These are phyloP conservation scores for Canavalia gladiata DNA, from an alignment of 306 rosid genomes.

Conservation along the genomic window DNA sequence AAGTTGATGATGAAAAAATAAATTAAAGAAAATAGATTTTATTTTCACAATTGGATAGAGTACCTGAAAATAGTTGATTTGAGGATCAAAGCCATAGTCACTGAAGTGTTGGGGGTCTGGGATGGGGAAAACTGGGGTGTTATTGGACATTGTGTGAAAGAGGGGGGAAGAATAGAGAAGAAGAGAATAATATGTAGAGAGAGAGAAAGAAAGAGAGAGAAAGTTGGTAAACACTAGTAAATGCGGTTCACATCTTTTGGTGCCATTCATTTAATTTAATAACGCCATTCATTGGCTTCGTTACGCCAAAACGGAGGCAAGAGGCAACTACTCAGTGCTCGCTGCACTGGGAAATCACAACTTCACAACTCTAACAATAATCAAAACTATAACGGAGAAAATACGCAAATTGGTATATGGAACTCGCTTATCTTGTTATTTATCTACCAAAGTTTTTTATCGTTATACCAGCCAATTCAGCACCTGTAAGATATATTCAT, in stretches of 20 bases:
- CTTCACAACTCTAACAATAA: too few relatives aligned
- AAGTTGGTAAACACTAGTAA: constrained; percentile 52
- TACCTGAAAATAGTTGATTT: constrained; percentile 91
- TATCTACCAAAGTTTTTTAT: too few relatives aligned
- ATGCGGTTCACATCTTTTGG: constrained; percentile 45
- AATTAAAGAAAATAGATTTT: too few relatives aligned
- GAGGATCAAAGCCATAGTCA: constrained; percentile 98
- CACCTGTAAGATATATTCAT: too few relatives aligned
- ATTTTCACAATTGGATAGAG: too few relatives aligned
- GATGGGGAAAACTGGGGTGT: constrained; percentile 83
- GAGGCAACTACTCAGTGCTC: neutral
- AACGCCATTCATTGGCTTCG: neutral
- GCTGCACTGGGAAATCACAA: neutral
- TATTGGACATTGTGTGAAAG: constrained; percentile 61
- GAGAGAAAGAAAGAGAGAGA: neutral
- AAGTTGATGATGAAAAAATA: neutral
- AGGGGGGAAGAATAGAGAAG: neutral
- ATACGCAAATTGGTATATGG: too few relatives aligned
- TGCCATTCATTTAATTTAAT: neutral
- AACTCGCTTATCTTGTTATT: too few relatives aligned
- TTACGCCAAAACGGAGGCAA: constrained; percentile 10
- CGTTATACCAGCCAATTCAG: too few relatives aligned
- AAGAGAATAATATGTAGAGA: neutral
- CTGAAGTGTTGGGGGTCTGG: constrained; percentile 91
- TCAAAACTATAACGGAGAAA: too few relatives aligned